Evolutionary conservation across 2,329 filamentous ascomycete species (phyloP), one percentile per base, ranked within the genome.

Genomic region (Talaromyces sp.): DNA sequence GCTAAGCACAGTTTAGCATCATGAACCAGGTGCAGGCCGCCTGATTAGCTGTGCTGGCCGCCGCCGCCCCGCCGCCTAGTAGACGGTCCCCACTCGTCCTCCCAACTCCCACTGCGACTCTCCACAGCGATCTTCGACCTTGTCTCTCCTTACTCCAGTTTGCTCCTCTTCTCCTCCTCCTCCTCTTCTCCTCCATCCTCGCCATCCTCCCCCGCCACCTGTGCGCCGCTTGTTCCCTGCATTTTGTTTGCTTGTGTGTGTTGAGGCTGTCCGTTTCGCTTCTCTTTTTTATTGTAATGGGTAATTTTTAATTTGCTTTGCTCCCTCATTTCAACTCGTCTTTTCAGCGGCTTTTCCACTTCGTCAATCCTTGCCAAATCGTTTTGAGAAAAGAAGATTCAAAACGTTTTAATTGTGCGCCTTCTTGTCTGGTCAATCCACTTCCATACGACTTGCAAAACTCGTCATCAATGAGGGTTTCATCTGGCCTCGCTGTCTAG

Each of bases 391-490:
- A 47, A 23, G 27, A 51, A 28, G 9, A 4, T 28, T 23, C 9
- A 28, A 23, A 14, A 12, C 0, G 16, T 40, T 40, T 28, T 8
- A 14, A 28, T 28, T 51, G 12, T 23, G 23, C 18, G 18, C 27
- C 9, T 51, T 28, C 5, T 51, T 51, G 3, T 9, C 27, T 1
- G 23, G 18, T 27, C 44, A 27, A 28, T 12, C 12, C 12, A 18
- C 18, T 23, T 28, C 8, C n/a, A 23, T 51, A 23, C 44, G 44
- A 23, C 18, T 10, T 27, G 23, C 18, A 18, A 28, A 51, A 4
- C 12, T 8, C 10, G 44, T 40, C 42, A 59, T 56, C 61, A 81
- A 69, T 82, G 79, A 62, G 57, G 61, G 18, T 18, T 56, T 34
- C 42, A 55, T 50, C 27, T 34, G 33, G 23, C 27, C 44, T 44